Evolutionary conservation across 2,329 filamentous ascomycete genomes (phyloP).

Genomic region (Hypoxylon sp.): DNA sequence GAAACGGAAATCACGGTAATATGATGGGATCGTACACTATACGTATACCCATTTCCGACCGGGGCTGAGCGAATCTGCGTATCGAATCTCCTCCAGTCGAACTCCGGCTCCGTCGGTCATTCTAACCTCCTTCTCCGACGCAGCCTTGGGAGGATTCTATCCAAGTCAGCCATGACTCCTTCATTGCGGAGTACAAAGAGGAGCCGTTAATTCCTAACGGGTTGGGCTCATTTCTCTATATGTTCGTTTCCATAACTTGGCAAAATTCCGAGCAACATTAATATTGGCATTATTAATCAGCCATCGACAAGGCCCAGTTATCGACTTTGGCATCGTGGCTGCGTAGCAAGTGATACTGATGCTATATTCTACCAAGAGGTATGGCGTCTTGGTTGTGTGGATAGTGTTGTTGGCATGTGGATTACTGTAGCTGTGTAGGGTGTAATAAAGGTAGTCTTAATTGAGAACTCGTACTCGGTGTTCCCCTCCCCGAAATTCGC

Average conservation of each 20-base stretch:
- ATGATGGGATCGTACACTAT: constrained; percentile 13
- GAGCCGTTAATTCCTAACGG: constrained; percentile 8
- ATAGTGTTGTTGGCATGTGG: constrained; percentile 33
- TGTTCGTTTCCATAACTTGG: constrained; percentile 28
- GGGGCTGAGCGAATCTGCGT: not conserved
- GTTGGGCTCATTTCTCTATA: constrained; percentile 18
- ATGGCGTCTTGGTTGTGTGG: constrained; percentile 26
- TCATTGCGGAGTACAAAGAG: constrained; percentile 4
- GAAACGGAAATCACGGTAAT: constrained; percentile 13
- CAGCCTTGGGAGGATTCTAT: not conserved
- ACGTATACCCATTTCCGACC: constrained; percentile 3
- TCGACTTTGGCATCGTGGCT: constrained; percentile 17
- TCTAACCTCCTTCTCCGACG: constrained; percentile 30
- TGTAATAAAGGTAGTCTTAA: constrained; percentile 6
- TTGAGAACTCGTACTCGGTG: constrained; percentile 33
- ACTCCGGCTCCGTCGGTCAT: constrained; percentile 29
- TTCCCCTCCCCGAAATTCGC: constrained; percentile 7
- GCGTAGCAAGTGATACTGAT: constrained; percentile 22
- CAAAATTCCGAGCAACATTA: not conserved
- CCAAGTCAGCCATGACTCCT: constrained; percentile 19
- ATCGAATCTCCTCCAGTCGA: constrained; percentile 18
- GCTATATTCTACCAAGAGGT: constrained; percentile 26
- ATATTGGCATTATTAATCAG: not conserved
- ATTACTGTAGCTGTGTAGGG: constrained; percentile 14
- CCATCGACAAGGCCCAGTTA: constrained; percentile 1